Evolutionary conservation across 768 basidiomycete species (phyloP).

Genomic region (Xerocomellus dryophilus): DNA sequence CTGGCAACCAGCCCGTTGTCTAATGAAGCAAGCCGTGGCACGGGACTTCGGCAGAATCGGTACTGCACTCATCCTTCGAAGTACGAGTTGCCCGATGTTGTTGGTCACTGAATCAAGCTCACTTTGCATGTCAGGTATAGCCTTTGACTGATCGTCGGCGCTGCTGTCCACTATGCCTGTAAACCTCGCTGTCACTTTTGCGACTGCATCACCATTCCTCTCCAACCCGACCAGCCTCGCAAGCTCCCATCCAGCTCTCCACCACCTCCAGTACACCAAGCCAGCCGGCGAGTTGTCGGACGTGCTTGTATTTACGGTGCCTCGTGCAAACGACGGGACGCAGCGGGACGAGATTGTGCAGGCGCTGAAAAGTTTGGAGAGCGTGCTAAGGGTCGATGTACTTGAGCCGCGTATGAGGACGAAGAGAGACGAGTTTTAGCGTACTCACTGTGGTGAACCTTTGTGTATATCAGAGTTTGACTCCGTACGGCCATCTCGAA

Average conservation of each 20-base stretch:
- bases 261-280: slow-evolving; percentile 22
- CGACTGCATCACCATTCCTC: slow-evolving; percentile 22
- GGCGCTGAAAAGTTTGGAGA: slow-evolving; percentile 14
- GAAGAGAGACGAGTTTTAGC: slow-evolving; percentile 30
- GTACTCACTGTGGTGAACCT: neutral
- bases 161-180: slow-evolving; percentile 1
- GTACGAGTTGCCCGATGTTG: neutral
- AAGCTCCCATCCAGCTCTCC: slow-evolving; percentile 19
- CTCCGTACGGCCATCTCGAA: neutral
- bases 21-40: no score
- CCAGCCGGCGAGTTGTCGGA: slow-evolving; percentile 23
- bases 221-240: slow-evolving; percentile 21
- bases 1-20: no score
- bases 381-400: slow-evolving; percentile 24
- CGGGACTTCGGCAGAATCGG: no score
- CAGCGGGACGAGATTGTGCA: slow-evolving; percentile 13
- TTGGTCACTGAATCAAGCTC: neutral
- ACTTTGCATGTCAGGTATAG: neutral
- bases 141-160: neutral
- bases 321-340: slow-evolving; percentile 1
- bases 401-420: slow-evolving; percentile 19
- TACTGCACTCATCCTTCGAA: no score
- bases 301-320: slow-evolving; percentile 17
- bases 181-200: slow-evolving; percentile 32
- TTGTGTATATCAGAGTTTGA: no score